These are phyloP conservation scores for Chlamydomonas incerta DNA, from an alignment of 139 green algal genomes.

Conservation along the genomic window DNA sequence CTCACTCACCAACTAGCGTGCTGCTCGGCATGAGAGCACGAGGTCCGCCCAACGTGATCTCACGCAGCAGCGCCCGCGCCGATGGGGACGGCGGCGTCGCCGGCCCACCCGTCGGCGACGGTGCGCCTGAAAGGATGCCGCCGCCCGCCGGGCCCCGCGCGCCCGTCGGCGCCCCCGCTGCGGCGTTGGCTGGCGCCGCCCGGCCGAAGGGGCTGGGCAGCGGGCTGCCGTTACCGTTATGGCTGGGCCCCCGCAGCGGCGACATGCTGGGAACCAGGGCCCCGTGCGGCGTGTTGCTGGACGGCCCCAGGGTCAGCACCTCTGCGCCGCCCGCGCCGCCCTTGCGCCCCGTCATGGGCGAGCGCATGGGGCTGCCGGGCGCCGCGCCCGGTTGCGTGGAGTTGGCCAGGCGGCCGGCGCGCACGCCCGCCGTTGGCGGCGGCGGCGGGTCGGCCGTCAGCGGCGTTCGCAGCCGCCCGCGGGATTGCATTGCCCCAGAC, in stretches of 20 bases:
- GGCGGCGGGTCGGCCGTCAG: conserved; percentile 30
- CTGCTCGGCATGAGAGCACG: not conserved
- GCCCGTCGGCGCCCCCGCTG: no score
- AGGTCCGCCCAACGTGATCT: no score
- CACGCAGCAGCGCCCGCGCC: no score
- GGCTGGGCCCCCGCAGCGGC: not conserved
- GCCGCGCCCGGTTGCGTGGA: not conserved
- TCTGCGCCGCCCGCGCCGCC: not conserved
- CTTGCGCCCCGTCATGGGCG: not conserved
- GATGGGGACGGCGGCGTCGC: not conserved
- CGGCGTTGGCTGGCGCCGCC: no score
- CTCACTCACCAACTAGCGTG: not conserved
- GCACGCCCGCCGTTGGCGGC: conserved; percentile 7
- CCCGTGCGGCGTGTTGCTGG: not conserved
- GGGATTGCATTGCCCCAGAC: not conserved
- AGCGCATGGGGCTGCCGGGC: no score
- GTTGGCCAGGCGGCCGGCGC: not conserved
- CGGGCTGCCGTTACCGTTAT: not conserved
- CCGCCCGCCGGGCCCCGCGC: not conserved
- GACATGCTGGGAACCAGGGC: conserved; percentile 11
- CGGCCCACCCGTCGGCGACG: not conserved
- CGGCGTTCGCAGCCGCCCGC: not conserved
- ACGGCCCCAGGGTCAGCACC: not conserved
- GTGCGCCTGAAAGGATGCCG: conserved; percentile 2
- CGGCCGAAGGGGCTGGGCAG: no score